A percentile compares a stretch with the other conserved stretches of the same genome.
phyloP scores from a whole-genome alignment of 495 filamentous ascomycete species.

The Podospora tetraspora region DNA sequence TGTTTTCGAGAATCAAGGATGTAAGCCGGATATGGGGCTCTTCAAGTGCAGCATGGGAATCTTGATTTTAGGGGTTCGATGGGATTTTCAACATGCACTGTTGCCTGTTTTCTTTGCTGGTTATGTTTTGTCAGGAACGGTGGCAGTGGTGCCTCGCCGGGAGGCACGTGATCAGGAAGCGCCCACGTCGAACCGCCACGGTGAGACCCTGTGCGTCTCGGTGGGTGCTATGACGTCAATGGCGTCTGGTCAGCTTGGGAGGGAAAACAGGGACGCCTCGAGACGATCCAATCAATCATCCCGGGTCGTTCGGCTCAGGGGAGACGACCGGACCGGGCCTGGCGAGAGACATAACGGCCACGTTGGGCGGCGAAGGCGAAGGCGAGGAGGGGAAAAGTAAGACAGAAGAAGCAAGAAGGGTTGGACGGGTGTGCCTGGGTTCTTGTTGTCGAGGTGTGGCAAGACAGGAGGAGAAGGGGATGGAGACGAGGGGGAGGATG shows the following conservation, averaged over 20 bases:
- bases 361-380: not conserved
- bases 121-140: not conserved
- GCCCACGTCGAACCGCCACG: not conserved
- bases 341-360: not conserved
- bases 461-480: not conserved
- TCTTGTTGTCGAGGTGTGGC: slow-evolving; percentile 11
- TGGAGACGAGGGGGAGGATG: not conserved
- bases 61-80: not conserved
- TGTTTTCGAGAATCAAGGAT: too few species aligned
- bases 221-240: not conserved
- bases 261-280: not conserved
- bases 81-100: not conserved
- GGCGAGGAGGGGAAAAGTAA: not conserved
- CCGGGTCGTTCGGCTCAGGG: not conserved
- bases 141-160: not conserved
- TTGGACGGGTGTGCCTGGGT: slow-evolving; percentile 2
- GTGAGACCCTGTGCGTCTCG: not conserved
- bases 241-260: not conserved
- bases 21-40: too few species aligned
- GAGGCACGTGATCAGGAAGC: not conserved
- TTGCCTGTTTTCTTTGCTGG: not conserved
- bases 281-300: not conserved
- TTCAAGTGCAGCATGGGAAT: not conserved
- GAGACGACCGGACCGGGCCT: not conserved
- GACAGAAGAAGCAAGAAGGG: not conserved